Conservation (phyloP, 352 stramenopile species). For the Salisapilia sapeloensis region DNA sequence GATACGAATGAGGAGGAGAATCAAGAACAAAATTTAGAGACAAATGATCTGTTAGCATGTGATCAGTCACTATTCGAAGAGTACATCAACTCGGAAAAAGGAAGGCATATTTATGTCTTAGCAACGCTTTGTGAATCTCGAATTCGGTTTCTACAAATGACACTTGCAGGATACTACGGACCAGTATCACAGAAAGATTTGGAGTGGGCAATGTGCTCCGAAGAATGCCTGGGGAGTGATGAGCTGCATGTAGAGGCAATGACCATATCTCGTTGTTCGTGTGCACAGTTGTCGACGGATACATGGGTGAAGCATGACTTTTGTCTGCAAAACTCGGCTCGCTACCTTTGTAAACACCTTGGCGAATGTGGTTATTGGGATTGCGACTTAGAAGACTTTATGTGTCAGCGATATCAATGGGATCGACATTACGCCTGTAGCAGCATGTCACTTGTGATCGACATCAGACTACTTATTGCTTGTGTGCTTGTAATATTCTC, state of each 20-base stretch:
- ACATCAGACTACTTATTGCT: too few species aligned
- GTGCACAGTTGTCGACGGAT: slow-evolving; percentile 57
- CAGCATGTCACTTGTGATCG: slow-evolving; percentile 3
- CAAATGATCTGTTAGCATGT: too few species aligned
- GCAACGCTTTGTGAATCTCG: slow-evolving; percentile 53
- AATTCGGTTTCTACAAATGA: slow-evolving; percentile 53
- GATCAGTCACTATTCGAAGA: slow-evolving; percentile 28
- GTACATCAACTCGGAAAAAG: slow-evolving; percentile 36
- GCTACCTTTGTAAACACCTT: slow-evolving; percentile 72
- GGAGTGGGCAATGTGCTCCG: slow-evolving; percentile 64
- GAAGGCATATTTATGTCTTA: slow-evolving; percentile 51
- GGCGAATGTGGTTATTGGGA: slow-evolving; percentile 78
- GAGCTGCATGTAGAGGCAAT: slow-evolving; percentile 62
- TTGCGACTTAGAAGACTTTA: slow-evolving; percentile 80
- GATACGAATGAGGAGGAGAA: too few species aligned
- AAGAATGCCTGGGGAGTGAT: slow-evolving; percentile 70
- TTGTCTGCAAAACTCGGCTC: slow-evolving; percentile 61
- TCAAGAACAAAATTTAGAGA: too few species aligned
- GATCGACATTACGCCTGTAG: slow-evolving; percentile 41
- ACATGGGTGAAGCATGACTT: slow-evolving; percentile 57
- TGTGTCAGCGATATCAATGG: slow-evolving; percentile 84
- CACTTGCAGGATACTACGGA: slow-evolving; percentile 31
- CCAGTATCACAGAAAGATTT: slow-evolving; percentile 54
- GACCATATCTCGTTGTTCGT: slow-evolving; percentile 54
- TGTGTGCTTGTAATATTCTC: not conserved